Conservation (phyloP, 345 rosid genomes). For the Rubroshorea leprosula region DNA sequence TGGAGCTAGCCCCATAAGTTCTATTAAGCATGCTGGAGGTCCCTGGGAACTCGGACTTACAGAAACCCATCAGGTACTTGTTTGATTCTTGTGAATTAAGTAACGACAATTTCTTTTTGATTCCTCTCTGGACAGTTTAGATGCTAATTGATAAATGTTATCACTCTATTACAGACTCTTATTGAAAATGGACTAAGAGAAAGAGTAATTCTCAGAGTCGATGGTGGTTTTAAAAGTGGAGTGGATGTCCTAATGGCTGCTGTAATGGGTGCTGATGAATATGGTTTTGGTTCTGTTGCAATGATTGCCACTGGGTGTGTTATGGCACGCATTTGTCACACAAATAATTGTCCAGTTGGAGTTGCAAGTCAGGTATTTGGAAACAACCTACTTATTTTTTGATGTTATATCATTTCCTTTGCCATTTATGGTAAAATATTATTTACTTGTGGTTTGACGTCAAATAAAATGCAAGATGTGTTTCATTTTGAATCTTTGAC, state of each 20-base stretch:
- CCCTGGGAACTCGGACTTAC: constrained; percentile 99
- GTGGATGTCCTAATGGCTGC: constrained; percentile 96
- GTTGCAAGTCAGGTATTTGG: constrained; percentile 76
- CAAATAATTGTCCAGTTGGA: constrained; percentile 99
- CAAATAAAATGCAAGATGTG: too few relatives aligned
- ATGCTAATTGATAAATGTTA: constrained; percentile 12
- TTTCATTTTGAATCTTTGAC: too few relatives aligned
- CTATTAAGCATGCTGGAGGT: constrained; percentile 99
- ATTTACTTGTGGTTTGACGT: too few relatives aligned
- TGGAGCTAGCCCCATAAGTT: constrained; percentile 97
- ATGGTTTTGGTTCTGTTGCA: constrained; percentile 97
- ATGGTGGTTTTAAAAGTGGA: constrained; percentile 95
- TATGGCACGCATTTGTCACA: constrained; percentile 99
- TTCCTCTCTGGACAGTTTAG: constrained; percentile 6
- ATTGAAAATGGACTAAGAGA: constrained; percentile 91
- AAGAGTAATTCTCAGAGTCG: constrained; percentile 90
- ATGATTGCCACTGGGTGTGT: constrained; percentile 99
- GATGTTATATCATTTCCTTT: constrained; percentile 9
- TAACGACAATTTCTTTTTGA: constrained; percentile 9
- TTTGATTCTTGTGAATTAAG: constrained; percentile 9
- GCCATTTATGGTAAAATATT: not conserved
- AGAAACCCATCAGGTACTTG: constrained; percentile 83
- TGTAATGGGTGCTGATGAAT: constrained; percentile 96
- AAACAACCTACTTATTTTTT: constrained; percentile 4
- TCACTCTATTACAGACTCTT: constrained; percentile 62